Evolutionary conservation across 2,329 filamentous ascomycete genomes (phyloP).

Genomic region (Plenodomus lindquistii): DNA sequence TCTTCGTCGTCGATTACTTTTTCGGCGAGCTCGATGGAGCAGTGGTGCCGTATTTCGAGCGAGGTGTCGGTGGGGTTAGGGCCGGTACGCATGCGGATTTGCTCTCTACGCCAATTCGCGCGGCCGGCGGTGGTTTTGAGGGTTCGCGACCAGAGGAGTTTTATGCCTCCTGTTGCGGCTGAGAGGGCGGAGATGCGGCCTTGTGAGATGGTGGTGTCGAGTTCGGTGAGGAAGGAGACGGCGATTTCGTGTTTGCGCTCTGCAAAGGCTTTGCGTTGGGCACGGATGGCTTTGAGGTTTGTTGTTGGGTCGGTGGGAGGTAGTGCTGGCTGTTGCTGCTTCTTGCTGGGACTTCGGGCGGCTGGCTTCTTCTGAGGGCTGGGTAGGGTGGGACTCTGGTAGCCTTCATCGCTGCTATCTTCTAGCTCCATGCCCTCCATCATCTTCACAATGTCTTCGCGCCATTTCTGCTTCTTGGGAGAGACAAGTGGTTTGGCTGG

Average conservation of each 20-base stretch:
- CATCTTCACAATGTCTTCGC: slow-evolving; percentile 32
- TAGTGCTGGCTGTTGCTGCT: not conserved
- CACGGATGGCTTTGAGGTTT: slow-evolving; percentile 26
- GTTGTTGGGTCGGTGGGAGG: slow-evolving; percentile 5
- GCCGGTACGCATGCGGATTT: slow-evolving; percentile 40
- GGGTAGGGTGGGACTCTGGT: slow-evolving; percentile 25
- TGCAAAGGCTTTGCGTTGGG: slow-evolving; percentile 61
- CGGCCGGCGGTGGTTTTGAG: slow-evolving; percentile 76
- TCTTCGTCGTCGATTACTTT: slow-evolving; percentile 79
- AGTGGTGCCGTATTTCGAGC: slow-evolving; percentile 59
- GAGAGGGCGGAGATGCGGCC: slow-evolving; percentile 64
- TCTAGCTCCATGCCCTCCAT: slow-evolving; percentile 30
- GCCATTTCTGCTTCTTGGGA: slow-evolving; percentile 41
- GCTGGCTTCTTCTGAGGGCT: slow-evolving; percentile 24
- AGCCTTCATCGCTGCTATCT: slow-evolving; percentile 27
- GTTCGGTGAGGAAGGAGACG: slow-evolving; percentile 65
- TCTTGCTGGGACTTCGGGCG: slow-evolving; percentile 16
- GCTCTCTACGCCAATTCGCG: slow-evolving; percentile 55
- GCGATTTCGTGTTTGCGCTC: slow-evolving; percentile 66
- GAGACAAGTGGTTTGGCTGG: slow-evolving; percentile 41
- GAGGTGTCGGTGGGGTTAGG: slow-evolving; percentile 26
- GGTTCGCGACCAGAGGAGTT: slow-evolving; percentile 75
- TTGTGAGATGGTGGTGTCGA: slow-evolving; percentile 68
- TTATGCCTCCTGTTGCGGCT: slow-evolving; percentile 68
- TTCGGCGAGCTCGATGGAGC: slow-evolving; percentile 83